A percentile compares a stretch with the other conserved stretches of the same genome.
phyloP scores from a whole-genome alignment of 176 grass and related monocot species.

The Oryza meyeriana region DNA sequence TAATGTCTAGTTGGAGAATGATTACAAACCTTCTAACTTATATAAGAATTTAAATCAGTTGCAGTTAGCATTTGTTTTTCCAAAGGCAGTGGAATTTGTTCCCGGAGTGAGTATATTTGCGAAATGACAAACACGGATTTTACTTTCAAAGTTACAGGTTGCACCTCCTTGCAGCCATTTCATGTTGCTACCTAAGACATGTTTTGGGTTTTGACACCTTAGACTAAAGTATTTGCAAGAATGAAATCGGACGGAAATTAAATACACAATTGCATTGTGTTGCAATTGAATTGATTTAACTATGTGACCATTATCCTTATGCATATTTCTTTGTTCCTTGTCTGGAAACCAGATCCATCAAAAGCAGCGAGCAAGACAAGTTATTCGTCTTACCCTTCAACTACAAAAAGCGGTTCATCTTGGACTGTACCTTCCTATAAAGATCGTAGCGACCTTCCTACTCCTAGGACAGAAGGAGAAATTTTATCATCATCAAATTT shows the following conservation, averaged over 20 bases:
- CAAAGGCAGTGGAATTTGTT: background rate
- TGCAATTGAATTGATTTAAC: background rate
- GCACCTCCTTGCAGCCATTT: background rate
- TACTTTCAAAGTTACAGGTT: background rate
- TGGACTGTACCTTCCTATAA: conserved; percentile 57
- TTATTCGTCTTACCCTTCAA: conserved; percentile 39
- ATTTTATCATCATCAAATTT: conserved; percentile 57
- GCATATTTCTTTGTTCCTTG: conserved; percentile 13
- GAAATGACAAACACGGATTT: background rate
- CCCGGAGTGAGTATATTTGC: background rate
- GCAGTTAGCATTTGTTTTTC: background rate
- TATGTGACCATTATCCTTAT: background rate
- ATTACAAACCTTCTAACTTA: background rate
- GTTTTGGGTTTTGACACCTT: background rate
- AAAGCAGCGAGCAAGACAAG: conserved; percentile 56
- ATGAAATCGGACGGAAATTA: background rate
- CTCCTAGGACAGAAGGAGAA: conserved; percentile 68
- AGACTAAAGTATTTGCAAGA: background rate
- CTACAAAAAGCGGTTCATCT: conserved; percentile 33
- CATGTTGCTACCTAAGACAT: background rate
- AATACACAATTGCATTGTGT: background rate
- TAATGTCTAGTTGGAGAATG: background rate
- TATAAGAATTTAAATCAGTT: background rate
- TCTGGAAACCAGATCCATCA: conserved; percentile 42
- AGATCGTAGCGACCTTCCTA: conserved; percentile 43